Conservation (phyloP, 495 filamentous ascomycete species). For the Neurospora sp. region DNA sequence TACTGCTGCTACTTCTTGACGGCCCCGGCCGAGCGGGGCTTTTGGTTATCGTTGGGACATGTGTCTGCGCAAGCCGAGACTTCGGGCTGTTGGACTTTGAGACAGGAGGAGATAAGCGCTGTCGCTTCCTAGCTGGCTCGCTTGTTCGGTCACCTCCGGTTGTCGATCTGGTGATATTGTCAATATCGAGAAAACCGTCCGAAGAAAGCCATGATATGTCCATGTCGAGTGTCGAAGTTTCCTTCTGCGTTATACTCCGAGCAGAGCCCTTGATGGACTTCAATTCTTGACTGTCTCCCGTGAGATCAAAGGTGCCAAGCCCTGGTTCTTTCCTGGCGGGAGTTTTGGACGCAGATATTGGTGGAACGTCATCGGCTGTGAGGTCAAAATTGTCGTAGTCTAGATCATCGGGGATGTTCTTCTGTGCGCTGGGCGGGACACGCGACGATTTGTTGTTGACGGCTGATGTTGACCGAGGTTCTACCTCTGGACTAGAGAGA, state of each 20-base stretch:
- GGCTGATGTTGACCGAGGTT: background rate
- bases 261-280: background rate
- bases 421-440: background rate
- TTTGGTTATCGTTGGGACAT: background rate
- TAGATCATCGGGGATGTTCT: background rate
- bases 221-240: background rate
- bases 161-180: background rate
- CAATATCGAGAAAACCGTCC: background rate
- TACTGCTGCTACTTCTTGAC: constrained; percentile 7
- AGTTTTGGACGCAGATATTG: background rate
- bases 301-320: background rate
- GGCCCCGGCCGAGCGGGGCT: background rate
- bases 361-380: background rate
- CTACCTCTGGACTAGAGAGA: constrained; percentile 18
- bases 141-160: background rate
- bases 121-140: background rate
- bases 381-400: background rate
- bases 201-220: background rate
- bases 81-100: background rate
- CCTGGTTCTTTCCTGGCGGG: background rate
- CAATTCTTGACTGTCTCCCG: background rate
- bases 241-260: background rate
- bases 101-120: background rate
- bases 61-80: background rate
- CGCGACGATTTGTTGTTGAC: background rate